Evolutionary conservation across 345 rosid genomes (phyloP), one percentile per base, ranked within the genome.

Genomic region (Gossypium thurberi): DNA sequence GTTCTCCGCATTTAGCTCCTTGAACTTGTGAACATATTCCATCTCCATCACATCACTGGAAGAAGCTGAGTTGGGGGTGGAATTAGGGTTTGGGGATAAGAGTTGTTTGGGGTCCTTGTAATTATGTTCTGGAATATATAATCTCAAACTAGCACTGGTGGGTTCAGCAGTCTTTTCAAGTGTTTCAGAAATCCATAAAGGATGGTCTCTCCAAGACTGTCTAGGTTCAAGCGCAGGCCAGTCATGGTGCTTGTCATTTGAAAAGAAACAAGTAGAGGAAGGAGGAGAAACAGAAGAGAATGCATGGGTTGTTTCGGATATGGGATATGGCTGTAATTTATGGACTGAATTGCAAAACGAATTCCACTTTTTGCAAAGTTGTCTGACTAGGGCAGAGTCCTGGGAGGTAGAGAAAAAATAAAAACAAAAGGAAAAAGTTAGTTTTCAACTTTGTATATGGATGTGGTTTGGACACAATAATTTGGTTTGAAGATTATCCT

Each of bases 11-110:
- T 78, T 88, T 28, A 84, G 62, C 67, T 88, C 88, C 81, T 91
- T 87, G 84, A 89, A 88, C 75, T 81, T 88, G 53, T 81, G 75
- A 51, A 26, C 65, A 73, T 71, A 75, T 37, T 87, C 93, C 73
- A 83, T 78, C 72, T 88, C 95, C 86, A 86, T 86, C 26, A 81
- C 81, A 61, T 93, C 97, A 70, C 91, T 83, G 0, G 96, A 86
- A 65, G 87, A 86, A 56, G 84, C 83, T 8, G 97, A 93, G 83
- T 87, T 88, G 0, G 85, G 82, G 65, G 84, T 78, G 18, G 97
- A 88, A 67, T 74, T 82, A 53, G 86, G 86, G 78, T 80, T 77
- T 26, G 87, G 63, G 13, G 79, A 63, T 69, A 76, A 69, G 28
- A 46, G 75, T 6, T 76, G 84, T n/a, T 69, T 83, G 10, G 56